Percentiles rank a stretch among this genome's conserved stretches.
Conservation (phyloP, 176 grass and related monocot species). For the Carex parvula region DNA sequence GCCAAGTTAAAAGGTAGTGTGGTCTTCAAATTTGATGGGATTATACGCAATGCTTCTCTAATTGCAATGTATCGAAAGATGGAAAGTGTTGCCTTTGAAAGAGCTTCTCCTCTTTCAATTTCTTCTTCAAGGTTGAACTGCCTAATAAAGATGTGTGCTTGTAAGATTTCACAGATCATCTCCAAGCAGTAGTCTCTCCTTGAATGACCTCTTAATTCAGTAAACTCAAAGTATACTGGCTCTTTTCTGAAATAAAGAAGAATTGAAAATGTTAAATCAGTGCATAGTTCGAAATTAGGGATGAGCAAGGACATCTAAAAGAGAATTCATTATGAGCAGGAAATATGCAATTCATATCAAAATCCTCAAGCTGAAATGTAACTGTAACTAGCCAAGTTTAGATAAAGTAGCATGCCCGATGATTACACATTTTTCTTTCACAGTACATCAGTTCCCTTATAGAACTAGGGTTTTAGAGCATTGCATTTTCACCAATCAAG, state of each 20-base stretch:
- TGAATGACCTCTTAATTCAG: constrained; percentile 63
- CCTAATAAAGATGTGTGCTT: constrained; percentile 74
- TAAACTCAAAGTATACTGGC: constrained; percentile 78
- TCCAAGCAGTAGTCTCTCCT: constrained; percentile 84
- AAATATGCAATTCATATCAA: constrained; percentile 12
- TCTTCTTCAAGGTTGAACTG: constrained; percentile 63
- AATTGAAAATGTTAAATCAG: constrained; percentile 21
- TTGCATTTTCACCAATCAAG: background rate
- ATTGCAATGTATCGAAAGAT: constrained; percentile 78
- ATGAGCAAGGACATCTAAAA: background rate
- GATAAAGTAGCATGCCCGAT: background rate
- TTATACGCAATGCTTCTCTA: constrained; percentile 71
- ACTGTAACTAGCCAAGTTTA: background rate
- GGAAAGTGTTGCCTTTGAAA: constrained; percentile 65
- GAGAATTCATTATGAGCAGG: background rate
- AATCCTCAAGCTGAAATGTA: constrained; percentile 12
- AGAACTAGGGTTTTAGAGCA: background rate
- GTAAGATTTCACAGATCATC: constrained; percentile 73
- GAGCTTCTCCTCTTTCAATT: constrained; percentile 63
- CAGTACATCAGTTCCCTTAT: background rate
- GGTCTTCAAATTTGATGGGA: constrained; percentile 82
- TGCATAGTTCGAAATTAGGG: background rate
- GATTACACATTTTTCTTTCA: constrained; percentile 1
- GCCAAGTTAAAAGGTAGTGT: constrained; percentile 79
- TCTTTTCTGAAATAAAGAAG: constrained; percentile 50